These are phyloP conservation scores for Solanum corneliomulleri DNA, from an alignment of 257 asterid species.

Conservation along the genomic window DNA sequence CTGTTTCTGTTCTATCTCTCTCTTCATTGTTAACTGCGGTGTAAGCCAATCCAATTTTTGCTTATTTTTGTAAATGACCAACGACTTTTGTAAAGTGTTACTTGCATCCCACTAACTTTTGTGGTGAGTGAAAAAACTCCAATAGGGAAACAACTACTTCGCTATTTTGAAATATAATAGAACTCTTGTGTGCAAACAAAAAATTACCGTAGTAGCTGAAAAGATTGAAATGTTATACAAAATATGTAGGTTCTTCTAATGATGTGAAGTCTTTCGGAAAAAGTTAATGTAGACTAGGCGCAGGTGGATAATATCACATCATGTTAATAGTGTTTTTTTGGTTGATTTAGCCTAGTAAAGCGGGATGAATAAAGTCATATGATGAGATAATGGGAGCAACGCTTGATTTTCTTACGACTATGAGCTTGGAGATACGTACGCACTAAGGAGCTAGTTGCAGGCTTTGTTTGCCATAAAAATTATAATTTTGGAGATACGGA, in stretches of 20 bases:
- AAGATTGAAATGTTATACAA: neutral
- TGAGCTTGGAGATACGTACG: neutral
- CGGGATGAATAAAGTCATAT: neutral
- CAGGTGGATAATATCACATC: neutral
- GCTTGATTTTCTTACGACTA: neutral
- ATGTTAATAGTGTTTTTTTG: neutral
- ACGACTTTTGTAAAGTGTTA: neutral
- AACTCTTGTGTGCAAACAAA: neutral
- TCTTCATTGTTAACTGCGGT: constrained; percentile 7
- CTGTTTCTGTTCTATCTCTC: neutral
- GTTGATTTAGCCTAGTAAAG: neutral
- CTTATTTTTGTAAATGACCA: neutral
- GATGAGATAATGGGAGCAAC: neutral
- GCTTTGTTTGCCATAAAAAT: neutral
- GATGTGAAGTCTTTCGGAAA: neutral
- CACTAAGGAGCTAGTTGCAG: neutral
- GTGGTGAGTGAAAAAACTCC: neutral
- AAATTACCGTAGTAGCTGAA: neutral
- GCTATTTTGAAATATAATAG: neutral
- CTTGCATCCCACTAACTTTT: neutral
- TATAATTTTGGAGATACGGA: neutral
- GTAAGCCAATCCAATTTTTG: neutral
- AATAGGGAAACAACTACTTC: neutral
- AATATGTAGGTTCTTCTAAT: neutral
- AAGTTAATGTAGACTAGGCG: accelerated